phyloP scores from a whole-genome alignment of 441 rosid genomes.

The Croton setiger region DNA sequence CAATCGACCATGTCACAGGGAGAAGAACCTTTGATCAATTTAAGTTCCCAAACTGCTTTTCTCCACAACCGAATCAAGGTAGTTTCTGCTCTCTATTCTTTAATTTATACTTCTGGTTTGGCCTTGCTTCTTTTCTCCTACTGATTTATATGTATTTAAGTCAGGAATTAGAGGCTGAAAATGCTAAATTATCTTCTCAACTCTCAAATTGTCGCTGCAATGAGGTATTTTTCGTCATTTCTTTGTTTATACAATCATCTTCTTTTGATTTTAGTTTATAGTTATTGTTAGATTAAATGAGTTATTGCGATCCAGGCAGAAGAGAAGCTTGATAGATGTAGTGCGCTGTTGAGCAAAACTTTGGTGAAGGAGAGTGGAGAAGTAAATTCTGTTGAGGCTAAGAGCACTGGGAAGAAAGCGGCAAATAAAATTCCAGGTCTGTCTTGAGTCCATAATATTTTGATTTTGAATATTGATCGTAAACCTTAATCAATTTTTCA shows the following conservation, averaged over 20 bases:
- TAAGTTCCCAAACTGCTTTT: conserved; percentile 40
- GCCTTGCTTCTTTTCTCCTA: not conserved
- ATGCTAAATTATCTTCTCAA: conserved; percentile 43
- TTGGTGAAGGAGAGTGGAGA: conserved; percentile 19
- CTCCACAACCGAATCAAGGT: conserved; percentile 58
- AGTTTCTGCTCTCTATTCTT: conserved; percentile 11
- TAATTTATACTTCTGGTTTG: not conserved
- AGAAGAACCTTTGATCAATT: conserved; percentile 3
- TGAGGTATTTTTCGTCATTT: conserved; percentile 33
- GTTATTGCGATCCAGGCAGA: conserved; percentile 32
- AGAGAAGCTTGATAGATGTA: conserved; percentile 30
- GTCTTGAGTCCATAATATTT: not conserved
- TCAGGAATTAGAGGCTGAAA: conserved; percentile 67
- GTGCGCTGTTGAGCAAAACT: conserved; percentile 18
- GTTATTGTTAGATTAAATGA: not conserved
- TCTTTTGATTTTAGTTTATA: not conserved
- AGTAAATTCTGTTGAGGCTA: conserved; percentile 23
- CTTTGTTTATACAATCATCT: not conserved
- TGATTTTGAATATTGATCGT: not conserved
- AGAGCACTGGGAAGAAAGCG: conserved; percentile 34
- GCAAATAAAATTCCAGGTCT: conserved; percentile 30
- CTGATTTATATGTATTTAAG: not conserved
- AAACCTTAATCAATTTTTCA: not conserved
- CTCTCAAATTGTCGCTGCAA: conserved; percentile 55
- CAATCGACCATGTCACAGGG: conserved; percentile 25